Evolutionary conservation across 495 filamentous ascomycete genomes (phyloP), one percentile per base, ranked within the genome.

Genomic region (Bathelium albidoporum): DNA sequence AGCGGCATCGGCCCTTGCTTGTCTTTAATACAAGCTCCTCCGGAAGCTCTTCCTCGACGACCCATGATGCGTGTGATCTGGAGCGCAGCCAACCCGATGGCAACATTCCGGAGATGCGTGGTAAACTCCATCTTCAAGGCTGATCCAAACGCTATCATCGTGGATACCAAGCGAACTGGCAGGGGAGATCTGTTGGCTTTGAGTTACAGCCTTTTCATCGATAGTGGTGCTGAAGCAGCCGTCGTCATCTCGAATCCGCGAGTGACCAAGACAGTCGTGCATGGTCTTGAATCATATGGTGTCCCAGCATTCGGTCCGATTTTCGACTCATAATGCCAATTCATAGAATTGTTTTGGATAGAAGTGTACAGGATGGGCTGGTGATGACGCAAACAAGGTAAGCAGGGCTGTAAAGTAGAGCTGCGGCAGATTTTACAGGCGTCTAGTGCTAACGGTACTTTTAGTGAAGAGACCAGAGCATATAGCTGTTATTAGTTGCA

Each of bases 1-100:
- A 90, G 87, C 9, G 90, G 90, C 32, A 93, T 94, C 62, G 89
- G 89, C 0, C 89, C 85, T 5, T 83, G 81, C 66, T 73, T 88
- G 12, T 80, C 79, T 0, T 82, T 80, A 71, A 69, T 83, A n/a
- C 63, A 70, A 34, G 49, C 49, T 2, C 22, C 80, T 59, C 78
- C 78, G 10, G 49, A 55, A 9, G 73, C 62, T 39, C 59, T 81
- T 2, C 76, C 75, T 1, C 12, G 49, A 29, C 49, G 49, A 9
- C 49, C 49, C 29, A 9, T 28, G 49, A 75, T 82, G 64, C 81
- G 84, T 0, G 76, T 87, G 1, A 72, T 87, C 39, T 87, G 84
- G 84, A 80, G 79, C 52, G 82, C 83, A 14, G 77, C 78, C 2
- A 75, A 76, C 16, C 84, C 84, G 1, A 66, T 75, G 41, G 69